Evolutionary conservation across 225 moss, liverwort and hornwort species (phyloP).

Genomic region (Lunularia cruciata): DNA sequence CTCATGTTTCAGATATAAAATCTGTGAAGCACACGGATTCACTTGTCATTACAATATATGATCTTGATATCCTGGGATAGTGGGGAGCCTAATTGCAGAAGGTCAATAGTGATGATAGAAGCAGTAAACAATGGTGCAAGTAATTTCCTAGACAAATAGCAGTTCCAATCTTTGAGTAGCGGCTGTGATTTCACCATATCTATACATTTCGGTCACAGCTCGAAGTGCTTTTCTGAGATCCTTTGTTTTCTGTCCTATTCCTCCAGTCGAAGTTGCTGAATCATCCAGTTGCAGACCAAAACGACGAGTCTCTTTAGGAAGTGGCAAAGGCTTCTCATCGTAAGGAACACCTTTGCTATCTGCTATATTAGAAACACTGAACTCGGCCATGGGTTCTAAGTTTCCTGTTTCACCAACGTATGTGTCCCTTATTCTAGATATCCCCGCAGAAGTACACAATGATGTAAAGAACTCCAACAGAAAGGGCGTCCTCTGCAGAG

Average conservation of each 20-base stretch:
- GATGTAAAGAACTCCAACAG: conserved; percentile 35
- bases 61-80: too few species aligned
- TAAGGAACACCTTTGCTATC: conserved; percentile 35
- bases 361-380: conserved; percentile 4
- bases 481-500: conserved; percentile 38
- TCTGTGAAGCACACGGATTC: too few species aligned
- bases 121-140: too few species aligned
- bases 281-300: conserved; percentile 49
- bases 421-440: conserved; percentile 17
- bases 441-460: conserved; percentile 22
- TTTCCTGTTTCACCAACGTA: conserved; percentile 38
- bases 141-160: conserved; percentile 15
- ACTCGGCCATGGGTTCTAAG: conserved; percentile 42
- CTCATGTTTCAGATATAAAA: too few species aligned
- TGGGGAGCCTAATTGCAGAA: too few species aligned
- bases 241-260: conserved; percentile 5
- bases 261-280: conserved; percentile 12
- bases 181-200: conserved; percentile 34
- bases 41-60: too few species aligned
- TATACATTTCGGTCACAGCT: conserved; percentile 42
- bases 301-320: conserved; percentile 57
- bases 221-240: conserved; percentile 31
- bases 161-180: conserved; percentile 27
- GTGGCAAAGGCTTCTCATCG: conserved; percentile 78
- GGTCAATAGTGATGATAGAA: too few species aligned